phyloP scores from a whole-genome alignment of 345 rosid species.

The Eucalyptus decipiens region DNA sequence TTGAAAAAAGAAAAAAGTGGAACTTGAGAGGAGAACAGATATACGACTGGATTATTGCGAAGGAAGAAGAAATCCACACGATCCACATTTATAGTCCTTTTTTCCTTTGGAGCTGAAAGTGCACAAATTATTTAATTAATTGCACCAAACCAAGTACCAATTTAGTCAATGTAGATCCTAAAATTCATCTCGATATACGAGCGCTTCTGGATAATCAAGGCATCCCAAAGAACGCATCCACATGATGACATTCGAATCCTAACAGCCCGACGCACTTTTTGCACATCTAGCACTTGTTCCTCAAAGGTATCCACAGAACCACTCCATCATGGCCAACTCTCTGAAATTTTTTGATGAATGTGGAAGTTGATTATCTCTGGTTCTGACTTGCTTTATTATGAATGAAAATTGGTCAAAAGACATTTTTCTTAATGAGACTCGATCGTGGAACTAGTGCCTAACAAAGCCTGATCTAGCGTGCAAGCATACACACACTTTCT shows the following conservation, averaged over 20 bases:
- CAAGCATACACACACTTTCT: not conserved
- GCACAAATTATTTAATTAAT: not conserved
- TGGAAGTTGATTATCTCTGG: not conserved
- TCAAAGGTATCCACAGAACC: not conserved
- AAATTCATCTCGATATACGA: not conserved
- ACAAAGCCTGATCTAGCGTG: not conserved
- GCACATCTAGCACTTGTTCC: accelerated
- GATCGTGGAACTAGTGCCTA: not conserved
- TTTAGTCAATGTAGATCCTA: not conserved
- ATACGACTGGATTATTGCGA: not conserved
- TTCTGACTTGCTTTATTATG: not conserved
- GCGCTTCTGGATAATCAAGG: not conserved
- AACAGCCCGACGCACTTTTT: accelerated
- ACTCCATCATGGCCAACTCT: not conserved
- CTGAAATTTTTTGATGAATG: not conserved
- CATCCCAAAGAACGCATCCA: accelerated
- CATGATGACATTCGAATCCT: accelerated
- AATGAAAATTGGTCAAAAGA: not conserved
- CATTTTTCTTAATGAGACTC: not conserved
- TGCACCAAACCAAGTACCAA: accelerated
- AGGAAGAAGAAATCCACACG: not conserved
- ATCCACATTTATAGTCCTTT: not conserved
- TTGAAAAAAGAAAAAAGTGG: not conserved
- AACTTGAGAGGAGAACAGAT: not conserved
- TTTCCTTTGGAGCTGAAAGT: not conserved